phyloP scores from a whole-genome alignment of 805 yeast species.

The Jamesozyma jinghongensis region DNA sequence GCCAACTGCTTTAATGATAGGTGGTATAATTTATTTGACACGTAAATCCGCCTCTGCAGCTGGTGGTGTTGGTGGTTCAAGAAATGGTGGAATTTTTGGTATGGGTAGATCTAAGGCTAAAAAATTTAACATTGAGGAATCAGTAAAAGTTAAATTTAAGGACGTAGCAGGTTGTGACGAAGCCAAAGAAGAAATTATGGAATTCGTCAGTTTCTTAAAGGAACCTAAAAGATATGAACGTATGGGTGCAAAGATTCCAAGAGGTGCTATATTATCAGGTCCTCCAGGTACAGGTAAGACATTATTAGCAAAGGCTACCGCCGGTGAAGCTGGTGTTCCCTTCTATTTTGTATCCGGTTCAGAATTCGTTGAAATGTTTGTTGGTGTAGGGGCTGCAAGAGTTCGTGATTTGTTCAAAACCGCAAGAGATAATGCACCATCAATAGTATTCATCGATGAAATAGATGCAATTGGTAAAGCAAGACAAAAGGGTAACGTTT shows the following conservation, averaged over 20 bases:
- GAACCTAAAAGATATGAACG: conserved; percentile 84
- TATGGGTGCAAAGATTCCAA: conserved; percentile 93
- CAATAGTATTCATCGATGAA: conserved; percentile 95
- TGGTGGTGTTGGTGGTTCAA: conserved; percentile 36
- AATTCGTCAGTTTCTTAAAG: conserved; percentile 87
- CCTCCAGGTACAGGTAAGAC: conserved; percentile 99
- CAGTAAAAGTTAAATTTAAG: conserved; percentile 76
- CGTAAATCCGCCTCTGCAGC: conserved; percentile 44
- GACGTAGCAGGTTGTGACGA: conserved; percentile 98
- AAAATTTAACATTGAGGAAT: conserved; percentile 83
- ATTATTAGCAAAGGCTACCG: conserved; percentile 92
- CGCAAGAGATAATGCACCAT: conserved; percentile 90
- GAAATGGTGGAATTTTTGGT: conserved; percentile 55
- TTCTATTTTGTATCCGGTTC: conserved; percentile 94
- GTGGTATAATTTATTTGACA: conserved; percentile 78
- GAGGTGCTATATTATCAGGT: conserved; percentile 95
- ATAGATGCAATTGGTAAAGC: conserved; percentile 99
- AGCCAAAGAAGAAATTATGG: conserved; percentile 96
- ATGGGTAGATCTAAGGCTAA: conserved; percentile 91
- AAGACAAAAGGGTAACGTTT: conserved; percentile 57
- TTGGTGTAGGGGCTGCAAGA: conserved; percentile 97
- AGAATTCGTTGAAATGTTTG: conserved; percentile 97
- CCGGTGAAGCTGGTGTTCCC: conserved; percentile 98
- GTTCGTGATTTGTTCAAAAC: conserved; percentile 90
- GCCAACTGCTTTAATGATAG: conserved; percentile 85